A percentile compares a stretch with the other conserved stretches of the same genome.
phyloP scores from a whole-genome alignment of 306 rosid genomes.

The Myrica gale region DNA sequence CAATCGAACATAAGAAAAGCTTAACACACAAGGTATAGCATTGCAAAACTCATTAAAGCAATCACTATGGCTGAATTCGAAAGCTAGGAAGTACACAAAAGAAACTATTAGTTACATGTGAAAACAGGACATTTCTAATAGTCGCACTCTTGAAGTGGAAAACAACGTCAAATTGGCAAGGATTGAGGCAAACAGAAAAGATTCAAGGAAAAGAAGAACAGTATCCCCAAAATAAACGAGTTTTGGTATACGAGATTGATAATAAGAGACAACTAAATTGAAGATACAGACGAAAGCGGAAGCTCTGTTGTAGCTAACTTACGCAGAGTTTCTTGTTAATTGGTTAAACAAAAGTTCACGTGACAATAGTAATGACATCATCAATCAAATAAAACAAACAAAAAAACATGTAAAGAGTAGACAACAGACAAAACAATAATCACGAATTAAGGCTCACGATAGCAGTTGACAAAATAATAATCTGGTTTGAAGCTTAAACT shows the following conservation, averaged over 20 bases:
- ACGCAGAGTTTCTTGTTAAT: background rate
- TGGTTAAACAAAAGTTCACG: constrained; percentile 15
- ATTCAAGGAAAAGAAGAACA: background rate
- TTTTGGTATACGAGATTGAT: background rate
- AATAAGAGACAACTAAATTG: background rate
- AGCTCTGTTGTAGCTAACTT: background rate
- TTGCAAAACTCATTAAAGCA: background rate
- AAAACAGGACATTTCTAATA: background rate
- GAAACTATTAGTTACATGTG: background rate
- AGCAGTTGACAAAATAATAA: background rate
- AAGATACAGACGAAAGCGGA: background rate
- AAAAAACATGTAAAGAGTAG: background rate
- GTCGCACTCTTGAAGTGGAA: background rate
- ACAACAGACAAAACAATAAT: background rate
- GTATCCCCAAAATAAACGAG: background rate
- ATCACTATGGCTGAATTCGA: background rate
- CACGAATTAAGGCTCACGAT: background rate
- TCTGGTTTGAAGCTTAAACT: too few species aligned
- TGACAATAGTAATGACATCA: constrained; percentile 4
- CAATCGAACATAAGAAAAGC: background rate
- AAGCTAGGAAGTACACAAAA: background rate
- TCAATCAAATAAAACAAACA: background rate
- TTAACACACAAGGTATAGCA: constrained; percentile 11
- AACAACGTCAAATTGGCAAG: background rate
- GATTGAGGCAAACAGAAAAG: background rate